These are phyloP conservation scores for Fusarium tupiense DNA, from an alignment of 2,329 filamentous ascomycete species.

Conservation along the genomic window DNA sequence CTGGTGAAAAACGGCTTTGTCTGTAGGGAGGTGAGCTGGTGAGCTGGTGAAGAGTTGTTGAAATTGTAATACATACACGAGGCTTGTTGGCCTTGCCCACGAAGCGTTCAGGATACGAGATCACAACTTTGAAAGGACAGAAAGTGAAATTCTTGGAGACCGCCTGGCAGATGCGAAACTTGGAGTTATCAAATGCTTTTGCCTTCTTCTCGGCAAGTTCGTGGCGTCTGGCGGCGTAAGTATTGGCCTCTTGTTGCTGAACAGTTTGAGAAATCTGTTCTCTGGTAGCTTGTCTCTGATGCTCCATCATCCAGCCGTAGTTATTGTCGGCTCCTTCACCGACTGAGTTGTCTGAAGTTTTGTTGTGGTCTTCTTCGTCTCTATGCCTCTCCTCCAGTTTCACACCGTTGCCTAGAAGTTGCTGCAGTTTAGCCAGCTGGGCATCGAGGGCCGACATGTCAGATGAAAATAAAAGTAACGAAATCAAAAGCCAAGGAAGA, in stretches of 20 bases:
- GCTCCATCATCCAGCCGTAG: conserved; percentile 3
- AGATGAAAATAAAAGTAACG: not conserved
- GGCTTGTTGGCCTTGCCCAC: conserved; percentile 63
- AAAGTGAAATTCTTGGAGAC: conserved; percentile 49
- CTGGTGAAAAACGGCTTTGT: conserved; percentile 63
- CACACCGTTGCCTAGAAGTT: conserved; percentile 34
- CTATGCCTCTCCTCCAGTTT: conserved; percentile 20
- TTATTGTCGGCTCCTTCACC: not conserved
- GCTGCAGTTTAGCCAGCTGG: conserved; percentile 37
- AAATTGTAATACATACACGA: conserved; percentile 50
- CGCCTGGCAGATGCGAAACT: conserved; percentile 40
- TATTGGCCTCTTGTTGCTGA: not conserved
- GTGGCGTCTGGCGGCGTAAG: not conserved
- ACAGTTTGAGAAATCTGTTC: not conserved
- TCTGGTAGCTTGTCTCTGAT: not conserved
- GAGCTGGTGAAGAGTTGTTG: conserved; percentile 2
- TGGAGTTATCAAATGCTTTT: conserved; percentile 37
- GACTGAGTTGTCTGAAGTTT: not conserved
- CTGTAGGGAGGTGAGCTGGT: conserved; percentile 45
- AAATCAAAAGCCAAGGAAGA: not conserved
- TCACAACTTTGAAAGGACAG: conserved; percentile 63
- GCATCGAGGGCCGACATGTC: conserved; percentile 32
- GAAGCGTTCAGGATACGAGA: conserved; percentile 68
- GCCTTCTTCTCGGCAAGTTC: conserved; percentile 10
- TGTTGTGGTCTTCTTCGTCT: not conserved